Percentiles rank a stretch among this genome's conserved stretches.
Evolutionary conservation across 202 grass and related monocot species (phyloP).

Genomic region (Dendrocalamus latiflorus): DNA sequence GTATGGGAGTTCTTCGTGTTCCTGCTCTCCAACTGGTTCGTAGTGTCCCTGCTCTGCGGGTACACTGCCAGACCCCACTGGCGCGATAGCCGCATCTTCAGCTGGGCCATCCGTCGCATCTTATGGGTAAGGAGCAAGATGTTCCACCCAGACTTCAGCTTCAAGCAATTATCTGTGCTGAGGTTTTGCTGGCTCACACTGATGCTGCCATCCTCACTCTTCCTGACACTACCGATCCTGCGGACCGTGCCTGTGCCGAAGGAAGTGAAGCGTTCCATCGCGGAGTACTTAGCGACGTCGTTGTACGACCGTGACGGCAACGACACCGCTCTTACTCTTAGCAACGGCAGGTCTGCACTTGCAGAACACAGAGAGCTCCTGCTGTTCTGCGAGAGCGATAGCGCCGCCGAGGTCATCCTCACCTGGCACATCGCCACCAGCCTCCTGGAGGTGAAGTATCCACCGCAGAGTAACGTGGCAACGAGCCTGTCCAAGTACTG

Average conservation of each 20-base stretch:
- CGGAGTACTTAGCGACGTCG: background rate
- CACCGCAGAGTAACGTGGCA: background rate
- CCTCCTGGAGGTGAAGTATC: background rate
- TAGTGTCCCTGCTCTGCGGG: too few species aligned
- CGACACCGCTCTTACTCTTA: background rate
- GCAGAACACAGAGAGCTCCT: background rate
- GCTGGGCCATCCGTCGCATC: background rate
- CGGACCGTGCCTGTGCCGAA: background rate
- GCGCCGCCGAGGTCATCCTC: background rate
- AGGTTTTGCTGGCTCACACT: background rate
- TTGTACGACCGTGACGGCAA: background rate
- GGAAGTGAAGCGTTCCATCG: background rate
- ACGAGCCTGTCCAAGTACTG: background rate
- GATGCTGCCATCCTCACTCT: background rate
- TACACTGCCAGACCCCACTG: too few species aligned
- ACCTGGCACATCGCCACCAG: conserved; percentile 38
- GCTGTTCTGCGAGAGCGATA: background rate
- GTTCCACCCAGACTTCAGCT: too few species aligned
- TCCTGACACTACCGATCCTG: background rate
- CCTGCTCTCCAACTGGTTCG: too few species aligned
- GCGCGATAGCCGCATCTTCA: rapidly evolving
- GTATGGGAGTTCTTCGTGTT: too few species aligned
- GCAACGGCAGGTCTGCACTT: background rate
- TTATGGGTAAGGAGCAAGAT: background rate
- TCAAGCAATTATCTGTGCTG: background rate